Base-by-base conservation (phyloP, 805 yeast genomes). In the Scheffersomyces lignosus region DNA sequence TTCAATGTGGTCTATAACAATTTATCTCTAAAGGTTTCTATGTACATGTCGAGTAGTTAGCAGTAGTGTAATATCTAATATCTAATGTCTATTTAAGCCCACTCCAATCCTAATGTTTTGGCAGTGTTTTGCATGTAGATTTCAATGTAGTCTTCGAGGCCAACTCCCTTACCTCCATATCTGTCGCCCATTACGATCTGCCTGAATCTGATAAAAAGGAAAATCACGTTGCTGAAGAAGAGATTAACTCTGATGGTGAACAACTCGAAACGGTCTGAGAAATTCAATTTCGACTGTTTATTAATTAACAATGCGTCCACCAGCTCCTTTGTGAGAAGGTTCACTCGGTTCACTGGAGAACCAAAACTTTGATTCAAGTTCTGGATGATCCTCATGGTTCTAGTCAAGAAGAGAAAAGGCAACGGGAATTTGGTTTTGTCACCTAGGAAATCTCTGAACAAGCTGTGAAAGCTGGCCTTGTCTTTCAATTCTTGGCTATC, bases 361-460 rank as follows among this genome's bases (percentile, higher is more conserved):
- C 83, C 87, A 53, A 75, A 77, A 24, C 63, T 64, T 45, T 77
- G 78, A 54, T 86, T 85, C 44, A 82, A 58, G 16, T 80, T 80
- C 54, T 84, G 91, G 34, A 86, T 73, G 66, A 85, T 83, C 41
- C 90, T 66, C 83, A 83, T 81, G 8, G 86, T 71, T 49, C 91
- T 64, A 37, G 83, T 78, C 5, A 86, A 60, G 48, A 85, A 84
- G 14, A 81, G 67, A 36, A 85, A 56, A 31, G 78, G 80, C 42
- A 80, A 58, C 2, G 95, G 95, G 51, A 86, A 79, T 56, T 75
- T 75, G 32, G 75, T 75, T 5, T 81, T 71, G 54, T 83, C 87
- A 38, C 76, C 58, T 38, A 85, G 65, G 44, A 85, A 80, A 34
- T 65, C 63, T 41, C 67, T 66, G 58, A 86, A 68, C 40, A 73